Base-by-base conservation (phyloP, 2,329 filamentous ascomycete species). In the Alternaria novae-zelandiae region DNA sequence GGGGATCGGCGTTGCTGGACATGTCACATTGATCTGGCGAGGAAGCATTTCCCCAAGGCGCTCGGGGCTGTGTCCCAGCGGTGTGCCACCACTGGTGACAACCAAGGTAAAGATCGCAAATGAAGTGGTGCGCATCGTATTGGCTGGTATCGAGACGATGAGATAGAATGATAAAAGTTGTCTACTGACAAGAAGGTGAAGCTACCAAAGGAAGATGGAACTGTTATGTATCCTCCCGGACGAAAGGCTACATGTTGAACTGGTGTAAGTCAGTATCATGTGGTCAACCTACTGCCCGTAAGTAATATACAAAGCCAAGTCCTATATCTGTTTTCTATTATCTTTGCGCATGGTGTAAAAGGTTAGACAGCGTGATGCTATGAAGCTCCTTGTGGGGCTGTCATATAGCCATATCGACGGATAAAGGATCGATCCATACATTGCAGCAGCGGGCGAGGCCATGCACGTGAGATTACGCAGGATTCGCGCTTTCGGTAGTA, bases 1-100 rank as follows among this genome's bases (percentile, higher is more conserved):
- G 0, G 72, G 72, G n/a, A 59, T 73, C n/a, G 71, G 72, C 2
- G 69, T 76, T 11, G 47, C 2, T 4, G 73, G 72, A 64, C 72
- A 75, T 64, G 72, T 75, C 30, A 74, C 58, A 41, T 75, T 71
- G 5, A 28, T 49, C 50, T 72, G 67, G 17, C 70, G 68, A 4
- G 71, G 64, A 13, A 72, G 30, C 3, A 74, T 63, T 11, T 68
- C 65, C 6, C 63, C 25, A 4, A 66, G 59, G 2, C 20, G 54
- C 21, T 58, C 63, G 46, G 59, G 49, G 21, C 20, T 61, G 6
- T 20, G 21, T 8, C 28, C 26, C 1, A 69, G 49, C 9, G 70
- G 70, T 12, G 54, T 69, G 56, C 65, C 61, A 23, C 60, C 28
- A 13, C 50, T 57, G 47, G 49, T 59, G 21, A 51, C 62, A 8